Evolutionary conservation across 2,329 filamentous ascomycete species (phyloP), one percentile per base, ranked within the genome.

Genomic region (Arthroderma sp.): DNA sequence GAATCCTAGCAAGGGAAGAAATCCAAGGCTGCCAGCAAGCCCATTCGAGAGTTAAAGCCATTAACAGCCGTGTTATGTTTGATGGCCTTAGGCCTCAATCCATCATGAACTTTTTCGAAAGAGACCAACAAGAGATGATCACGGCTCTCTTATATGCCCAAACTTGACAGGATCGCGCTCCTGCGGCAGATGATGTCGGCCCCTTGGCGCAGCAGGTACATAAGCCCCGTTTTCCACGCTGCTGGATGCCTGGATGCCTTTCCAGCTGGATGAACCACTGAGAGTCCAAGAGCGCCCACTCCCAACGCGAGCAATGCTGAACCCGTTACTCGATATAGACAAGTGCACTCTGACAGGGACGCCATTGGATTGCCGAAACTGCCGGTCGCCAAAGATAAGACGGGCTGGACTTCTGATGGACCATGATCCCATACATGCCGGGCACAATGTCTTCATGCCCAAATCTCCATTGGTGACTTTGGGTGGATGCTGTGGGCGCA

Each of bases 121-220:
- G 47, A 9, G 15, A 9, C 25, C 15, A 9, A 31, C 6, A 25
- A 17, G 17, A 5, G 47, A 51, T 9, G 47, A 13, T 11, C 23
- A 17, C n/a, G 25, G n/a, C 15, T 4, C 15, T 51, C 25, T 51
- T 51, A 51, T 51, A 51, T 51, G 23, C 11, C 15, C n/a, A n/a
- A 33, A 31, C 23, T 6, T n/a, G 28, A 33, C n/a, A 13, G 47
- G 21, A 51, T 31, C 28, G 25, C 4, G 47, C 47, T 33, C 9
- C 41, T 33, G 47, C 47, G 33, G 21, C 19, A 25, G 43, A 49
- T 25, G 23, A 31, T 25, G 28, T 35, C n/a, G n/a, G n/a, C 28
- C 47, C 11, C 47, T 51, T 51, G 47, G 47, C 47, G 47, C 47
- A 51, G 47, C 25, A 51, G 25, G 47, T 15, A 33, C 47, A 47